Evolutionary conservation across 1,284 basidiomycete species (phyloP).

Genomic region (Boletus sp.): DNA sequence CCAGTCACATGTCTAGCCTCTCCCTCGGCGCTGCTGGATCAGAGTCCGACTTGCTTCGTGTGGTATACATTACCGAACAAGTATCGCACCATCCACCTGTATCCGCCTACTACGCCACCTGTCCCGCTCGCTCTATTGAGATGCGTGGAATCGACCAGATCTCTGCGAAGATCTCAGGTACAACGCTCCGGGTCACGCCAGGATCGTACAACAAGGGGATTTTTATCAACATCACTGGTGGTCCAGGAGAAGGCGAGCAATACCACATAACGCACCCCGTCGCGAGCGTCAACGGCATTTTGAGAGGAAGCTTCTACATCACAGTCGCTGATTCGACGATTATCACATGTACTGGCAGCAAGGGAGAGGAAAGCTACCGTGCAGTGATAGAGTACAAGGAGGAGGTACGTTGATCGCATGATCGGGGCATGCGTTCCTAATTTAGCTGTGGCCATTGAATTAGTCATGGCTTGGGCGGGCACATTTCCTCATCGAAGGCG

Average conservation of each 20-base stretch:
- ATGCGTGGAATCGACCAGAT: slow-evolving; percentile 88
- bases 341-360: slow-evolving; percentile 77
- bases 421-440: slow-evolving; percentile 2
- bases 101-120: slow-evolving; percentile 81
- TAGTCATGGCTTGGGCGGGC: slow-evolving; percentile 91
- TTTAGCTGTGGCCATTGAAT: background rate
- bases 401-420: slow-evolving; percentile 56
- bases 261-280: slow-evolving; percentile 90
- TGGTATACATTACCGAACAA: slow-evolving; percentile 77
- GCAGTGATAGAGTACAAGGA: slow-evolving; percentile 94
- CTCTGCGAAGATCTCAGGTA: slow-evolving; percentile 83
- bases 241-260: slow-evolving; percentile 74
- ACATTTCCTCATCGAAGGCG: slow-evolving; percentile 85
- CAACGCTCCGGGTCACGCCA: slow-evolving; percentile 77
- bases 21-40: slow-evolving; percentile 42
- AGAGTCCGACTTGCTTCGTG: slow-evolving; percentile 42
- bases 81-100: slow-evolving; percentile 97
- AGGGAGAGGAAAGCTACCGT: slow-evolving; percentile 60
- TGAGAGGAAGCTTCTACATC: slow-evolving; percentile 87
- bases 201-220: slow-evolving; percentile 87
- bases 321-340: slow-evolving; percentile 80
- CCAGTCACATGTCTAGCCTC: slow-evolving; percentile 57
- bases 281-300: slow-evolving; percentile 87
- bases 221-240: slow-evolving; percentile 73
- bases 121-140: slow-evolving; percentile 71